Evolutionary conservation across 495 filamentous ascomycete genomes (phyloP).

Genomic region (Penicilliopsis zonata): DNA sequence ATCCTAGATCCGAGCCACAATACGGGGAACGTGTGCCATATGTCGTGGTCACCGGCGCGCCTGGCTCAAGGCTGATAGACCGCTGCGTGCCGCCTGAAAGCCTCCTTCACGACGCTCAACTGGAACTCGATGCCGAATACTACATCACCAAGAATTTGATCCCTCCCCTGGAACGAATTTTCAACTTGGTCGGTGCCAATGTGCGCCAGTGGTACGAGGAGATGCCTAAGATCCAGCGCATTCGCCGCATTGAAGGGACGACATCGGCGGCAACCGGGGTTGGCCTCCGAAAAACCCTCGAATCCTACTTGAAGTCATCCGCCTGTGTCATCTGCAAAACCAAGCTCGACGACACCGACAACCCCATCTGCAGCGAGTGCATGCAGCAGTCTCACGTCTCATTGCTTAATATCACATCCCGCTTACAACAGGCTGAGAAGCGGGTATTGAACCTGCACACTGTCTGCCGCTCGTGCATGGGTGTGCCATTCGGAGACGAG

Average conservation of each 20-base stretch:
- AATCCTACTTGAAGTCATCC: constrained; percentile 75
- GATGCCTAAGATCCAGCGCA: constrained; percentile 81
- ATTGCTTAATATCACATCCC: constrained; percentile 45
- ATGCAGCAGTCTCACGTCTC: constrained; percentile 40
- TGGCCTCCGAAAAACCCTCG: constrained; percentile 53
- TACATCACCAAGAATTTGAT: constrained; percentile 95
- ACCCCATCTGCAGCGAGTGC: constrained; percentile 54
- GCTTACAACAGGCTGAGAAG: constrained; percentile 51
- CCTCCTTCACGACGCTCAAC: constrained; percentile 60
- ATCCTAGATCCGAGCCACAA: constrained; percentile 80
- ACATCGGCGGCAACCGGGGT: constrained; percentile 10
- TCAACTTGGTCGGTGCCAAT: constrained; percentile 92
- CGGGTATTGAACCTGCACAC: constrained; percentile 52
- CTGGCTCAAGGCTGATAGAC: constrained; percentile 76
- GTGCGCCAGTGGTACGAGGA: constrained; percentile 89
- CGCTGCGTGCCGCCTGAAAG: constrained; percentile 81
- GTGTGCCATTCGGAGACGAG: constrained; percentile 56
- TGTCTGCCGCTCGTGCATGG: constrained; percentile 75
- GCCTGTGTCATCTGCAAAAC: constrained; percentile 66
- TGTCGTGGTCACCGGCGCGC: constrained; percentile 79
- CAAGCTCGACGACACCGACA: constrained; percentile 41
- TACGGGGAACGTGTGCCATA: constrained; percentile 94
- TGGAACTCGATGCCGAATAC: constrained; percentile 90
- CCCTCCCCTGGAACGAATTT: constrained; percentile 89
- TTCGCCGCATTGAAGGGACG: constrained; percentile 42